Evolutionary conservation across 2,329 filamentous ascomycete genomes (phyloP).

Genomic region (Sphaerulina vaccinii): DNA sequence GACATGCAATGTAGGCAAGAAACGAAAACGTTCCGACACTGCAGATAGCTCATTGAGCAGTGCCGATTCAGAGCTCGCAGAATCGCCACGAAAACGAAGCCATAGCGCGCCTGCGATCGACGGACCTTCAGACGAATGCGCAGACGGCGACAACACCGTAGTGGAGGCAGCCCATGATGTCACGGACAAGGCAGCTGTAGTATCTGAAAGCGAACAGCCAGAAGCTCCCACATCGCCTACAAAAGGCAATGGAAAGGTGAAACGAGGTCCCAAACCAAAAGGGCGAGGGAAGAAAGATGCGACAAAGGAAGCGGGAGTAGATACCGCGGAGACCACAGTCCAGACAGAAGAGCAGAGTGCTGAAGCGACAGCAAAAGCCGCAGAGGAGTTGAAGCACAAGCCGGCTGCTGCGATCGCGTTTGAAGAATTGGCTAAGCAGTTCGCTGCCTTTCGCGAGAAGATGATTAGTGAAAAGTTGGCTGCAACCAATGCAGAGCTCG

Average conservation of each 20-base stretch:
- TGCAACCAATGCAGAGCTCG: constrained; percentile 69
- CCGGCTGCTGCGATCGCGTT: constrained; percentile 43
- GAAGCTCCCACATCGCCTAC: constrained; percentile 34
- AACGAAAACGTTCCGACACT: constrained; percentile 47
- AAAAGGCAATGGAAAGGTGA: constrained; percentile 46
- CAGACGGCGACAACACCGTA: constrained; percentile 33
- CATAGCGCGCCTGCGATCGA: constrained; percentile 25
- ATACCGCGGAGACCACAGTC: constrained; percentile 17
- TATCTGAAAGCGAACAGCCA: constrained; percentile 22
- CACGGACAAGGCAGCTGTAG: constrained; percentile 19
- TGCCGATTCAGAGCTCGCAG: constrained; percentile 37
- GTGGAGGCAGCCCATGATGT: constrained; percentile 30
- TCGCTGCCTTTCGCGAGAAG: constrained; percentile 80
- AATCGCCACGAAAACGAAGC: constrained; percentile 38
- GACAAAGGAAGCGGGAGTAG: constrained; percentile 22
- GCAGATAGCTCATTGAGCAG: constrained; percentile 41
- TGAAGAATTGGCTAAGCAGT: constrained; percentile 79
- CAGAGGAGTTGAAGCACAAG: constrained; percentile 52
- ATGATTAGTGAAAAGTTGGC: constrained; percentile 86
- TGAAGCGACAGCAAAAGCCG: constrained; percentile 44
- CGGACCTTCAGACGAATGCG: constrained; percentile 21
- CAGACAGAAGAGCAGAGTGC: constrained; percentile 29
- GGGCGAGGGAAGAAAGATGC: constrained; percentile 35
- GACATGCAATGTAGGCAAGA: constrained; percentile 33
- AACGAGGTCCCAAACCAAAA: constrained; percentile 36